Evolutionary conservation across 139 green algal species (phyloP).

Genomic region (Eudorina sp.): DNA sequence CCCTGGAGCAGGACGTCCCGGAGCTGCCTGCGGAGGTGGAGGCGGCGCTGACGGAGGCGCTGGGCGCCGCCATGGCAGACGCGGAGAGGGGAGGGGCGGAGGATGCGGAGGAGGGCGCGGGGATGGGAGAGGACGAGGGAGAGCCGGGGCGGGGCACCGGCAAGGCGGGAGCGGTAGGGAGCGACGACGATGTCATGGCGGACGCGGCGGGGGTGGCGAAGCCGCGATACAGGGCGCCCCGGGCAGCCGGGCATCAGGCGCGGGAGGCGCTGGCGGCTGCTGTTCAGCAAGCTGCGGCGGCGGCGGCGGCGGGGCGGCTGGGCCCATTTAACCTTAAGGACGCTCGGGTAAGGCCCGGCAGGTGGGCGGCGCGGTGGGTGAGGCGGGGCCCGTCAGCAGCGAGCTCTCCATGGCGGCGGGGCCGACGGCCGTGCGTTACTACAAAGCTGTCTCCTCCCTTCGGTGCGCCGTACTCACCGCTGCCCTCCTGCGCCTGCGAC

Average conservation of each 20-base stretch:
- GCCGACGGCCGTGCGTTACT: no score
- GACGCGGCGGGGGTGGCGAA: background rate
- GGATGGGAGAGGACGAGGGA: background rate
- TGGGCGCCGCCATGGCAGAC: background rate
- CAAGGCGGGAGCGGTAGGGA: background rate
- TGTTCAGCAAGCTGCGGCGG: background rate
- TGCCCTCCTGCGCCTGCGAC: no score
- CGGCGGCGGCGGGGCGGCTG: conserved; percentile 18
- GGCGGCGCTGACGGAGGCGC: background rate
- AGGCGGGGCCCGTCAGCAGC: no score
- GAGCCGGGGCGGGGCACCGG: background rate
- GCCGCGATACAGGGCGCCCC: no score
- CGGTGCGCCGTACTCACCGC: no score
- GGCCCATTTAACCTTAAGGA: conserved; percentile 27
- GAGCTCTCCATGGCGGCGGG: no score
- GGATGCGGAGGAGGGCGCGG: background rate
- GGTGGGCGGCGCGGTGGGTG: background rate
- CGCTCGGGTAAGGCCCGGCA: background rate
- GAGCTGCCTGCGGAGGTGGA: conserved; percentile 7
- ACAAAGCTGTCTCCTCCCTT: no score
- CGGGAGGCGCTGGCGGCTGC: background rate
- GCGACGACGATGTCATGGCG: background rate
- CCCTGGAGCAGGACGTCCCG: conserved; percentile 62
- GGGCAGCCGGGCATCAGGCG: background rate
- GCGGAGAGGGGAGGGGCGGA: background rate